Base-by-base conservation (phyloP, 768 basidiomycete species). In the Amylocystis lapponica region DNA sequence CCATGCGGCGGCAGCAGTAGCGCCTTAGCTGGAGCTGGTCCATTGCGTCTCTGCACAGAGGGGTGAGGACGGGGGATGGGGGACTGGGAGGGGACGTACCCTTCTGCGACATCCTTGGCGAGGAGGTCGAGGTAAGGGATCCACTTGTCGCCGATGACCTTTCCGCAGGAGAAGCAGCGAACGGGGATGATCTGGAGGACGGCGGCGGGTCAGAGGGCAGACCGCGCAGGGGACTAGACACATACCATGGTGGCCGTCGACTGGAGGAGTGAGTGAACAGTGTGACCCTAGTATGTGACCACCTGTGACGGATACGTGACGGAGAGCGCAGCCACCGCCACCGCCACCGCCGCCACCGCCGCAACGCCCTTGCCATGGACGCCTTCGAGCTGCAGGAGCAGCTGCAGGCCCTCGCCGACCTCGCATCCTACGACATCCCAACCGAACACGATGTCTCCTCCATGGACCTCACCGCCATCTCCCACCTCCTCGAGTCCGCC, bases 131-230 rank as follows among this genome's bases (percentile, higher is more conserved):
- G 67, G 63, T 96, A 98, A 17, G 76, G 75, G 45, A 79, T 84
- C 94, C 95, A 97, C 52, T 96, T 89, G 71, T 97, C 91, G 36
- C 95, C 92, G 31, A 97, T 84, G 49, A 98, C 93, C 66, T 97
- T 97, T 34, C 95, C 95, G 58, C 92, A 95, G 13, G 93, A 91
- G 60, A 96, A 96, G 53, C 93, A 95, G 32, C 94, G 81, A 7
- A 97, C 89, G 35, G 94, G 93, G 51, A 96, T 95, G 48, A 97
- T 98, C 94, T 95, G 34, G 20, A 41, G 38, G 29, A 6, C 10
- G 8, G 19, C 3, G 32, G 27, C 11, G 13, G 21, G 21, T 10
- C 14, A 36, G 34, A 6, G 32, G 11, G 40, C 26, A 27, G 9
- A 49, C 46, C 42, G 39, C 45, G 4, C 29, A 41, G 37, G 39